Base-by-base conservation (phyloP, 2,329 filamentous ascomycete species). In the Orbilia oligospora region DNA sequence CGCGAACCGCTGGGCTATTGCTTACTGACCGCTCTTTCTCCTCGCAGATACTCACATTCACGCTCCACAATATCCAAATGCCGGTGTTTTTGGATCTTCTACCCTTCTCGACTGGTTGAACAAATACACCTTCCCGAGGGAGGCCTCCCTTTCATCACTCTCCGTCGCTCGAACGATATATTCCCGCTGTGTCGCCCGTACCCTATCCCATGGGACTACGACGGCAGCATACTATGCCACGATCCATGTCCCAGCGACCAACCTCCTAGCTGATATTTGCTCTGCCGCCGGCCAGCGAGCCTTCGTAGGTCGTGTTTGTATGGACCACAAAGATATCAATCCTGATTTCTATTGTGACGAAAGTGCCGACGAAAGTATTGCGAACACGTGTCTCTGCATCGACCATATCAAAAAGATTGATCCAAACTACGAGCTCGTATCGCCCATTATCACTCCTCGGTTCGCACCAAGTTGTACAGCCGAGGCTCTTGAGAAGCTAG, bases 201-300 rank as follows among this genome's bases (percentile, higher is more conserved):
- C 94, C 0, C 89, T 99, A 10, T 89, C 93, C 22, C 90, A 97
- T 83, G 96, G 96, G 80, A 99, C 96, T 9, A 99, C 96, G 0
- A 96, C 93, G 10, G 94, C 94, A 5, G 90, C 93, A n/a, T 98
- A 98, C 87, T 98, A 92, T 84, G 95, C 95, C 75, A 98, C 96
- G 27, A 90, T 93, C 80, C 91, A 97, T 83, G 92, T 97, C 0
- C 87, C 89, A 0, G 90, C 94, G 0, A 99, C 96, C n/a, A 97
- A 97, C 83, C 88, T 97, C 6, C 90, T 99, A 5, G 92, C 94
- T 0, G 90, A 93, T 80, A 89, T 97, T 18, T 97, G 95, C 83
- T 87, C 93, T n/a, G 83, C 86, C 0, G 86, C 89, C 27, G 96
- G 96, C 53, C 96, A 99, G 85, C 88, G 96, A 67, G 96, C 96